Evolutionary conservation across 2,329 filamentous ascomycete genomes (phyloP).

Genomic region (Albifimbria verrucaria): DNA sequence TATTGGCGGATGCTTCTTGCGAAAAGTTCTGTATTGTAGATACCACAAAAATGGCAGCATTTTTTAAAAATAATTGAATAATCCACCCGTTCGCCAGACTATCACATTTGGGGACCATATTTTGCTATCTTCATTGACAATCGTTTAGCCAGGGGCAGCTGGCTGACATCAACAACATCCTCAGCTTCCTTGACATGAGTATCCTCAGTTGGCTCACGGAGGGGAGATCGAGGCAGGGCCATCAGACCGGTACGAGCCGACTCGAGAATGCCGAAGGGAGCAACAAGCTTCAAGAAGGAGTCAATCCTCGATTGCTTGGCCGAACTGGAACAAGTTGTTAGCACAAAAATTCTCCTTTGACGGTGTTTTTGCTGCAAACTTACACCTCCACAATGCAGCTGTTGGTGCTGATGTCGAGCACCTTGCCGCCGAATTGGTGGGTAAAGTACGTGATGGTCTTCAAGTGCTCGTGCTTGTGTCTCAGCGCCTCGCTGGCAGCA

Average conservation of each 20-base stretch:
- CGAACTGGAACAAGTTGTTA: conserved; percentile 52
- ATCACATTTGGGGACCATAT: background rate
- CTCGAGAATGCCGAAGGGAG: conserved; percentile 93
- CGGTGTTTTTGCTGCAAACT: conserved; percentile 33
- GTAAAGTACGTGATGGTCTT: conserved; percentile 94
- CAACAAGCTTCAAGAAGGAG: conserved; percentile 94
- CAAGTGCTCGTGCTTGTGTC: conserved; percentile 96
- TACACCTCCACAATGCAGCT: conserved; percentile 98
- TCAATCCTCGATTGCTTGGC: conserved; percentile 93
- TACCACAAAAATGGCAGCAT: conserved; percentile 2
- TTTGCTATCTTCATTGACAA: conserved; percentile 1
- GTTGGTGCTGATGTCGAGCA: conserved; percentile 95
- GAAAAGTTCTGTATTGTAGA: conserved; percentile 1
- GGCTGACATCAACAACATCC: conserved; percentile 92
- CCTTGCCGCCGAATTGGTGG: conserved; percentile 97
- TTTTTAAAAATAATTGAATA: too few species aligned
- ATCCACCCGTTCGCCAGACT: too few species aligned
- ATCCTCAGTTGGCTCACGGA: conserved; percentile 71
- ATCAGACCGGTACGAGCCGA: conserved; percentile 94
- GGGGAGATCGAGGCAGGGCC: conserved; percentile 90
- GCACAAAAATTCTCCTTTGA: background rate
- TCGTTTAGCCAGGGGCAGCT: conserved; percentile 83
- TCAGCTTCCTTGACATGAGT: conserved; percentile 77
- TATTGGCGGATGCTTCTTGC: background rate
- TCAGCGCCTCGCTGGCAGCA: conserved; percentile 80